Conservation (phyloP, 2,329 filamentous ascomycete species). For the Colletotrichum camelliae region DNA sequence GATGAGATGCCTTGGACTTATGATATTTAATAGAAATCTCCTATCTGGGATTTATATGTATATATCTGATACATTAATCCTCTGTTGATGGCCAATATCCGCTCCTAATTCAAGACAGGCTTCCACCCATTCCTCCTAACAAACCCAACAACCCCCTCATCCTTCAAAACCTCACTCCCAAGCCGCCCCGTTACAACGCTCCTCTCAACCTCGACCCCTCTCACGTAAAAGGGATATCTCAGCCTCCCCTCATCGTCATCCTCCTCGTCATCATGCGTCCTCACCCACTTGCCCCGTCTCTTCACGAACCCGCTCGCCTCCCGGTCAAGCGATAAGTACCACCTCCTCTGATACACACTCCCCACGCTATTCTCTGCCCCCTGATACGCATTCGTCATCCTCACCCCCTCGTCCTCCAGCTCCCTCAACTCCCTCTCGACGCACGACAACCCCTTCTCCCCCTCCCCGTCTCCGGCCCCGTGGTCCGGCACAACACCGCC, state of each 20-base stretch:
- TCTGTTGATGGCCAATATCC: neutral
- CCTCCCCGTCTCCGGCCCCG: constrained; percentile 4
- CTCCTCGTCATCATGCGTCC: neutral
- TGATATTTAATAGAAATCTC: too few relatives aligned
- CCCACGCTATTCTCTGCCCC: constrained; percentile 70
- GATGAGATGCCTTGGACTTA: neutral
- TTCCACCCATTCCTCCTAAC: constrained; percentile 66
- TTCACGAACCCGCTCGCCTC: constrained; percentile 60
- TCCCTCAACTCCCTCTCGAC: constrained; percentile 48
- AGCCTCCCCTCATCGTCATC: constrained; percentile 27
- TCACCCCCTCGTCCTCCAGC: constrained; percentile 58
- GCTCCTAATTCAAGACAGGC: constrained; percentile 42
- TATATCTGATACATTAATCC: too few relatives aligned
- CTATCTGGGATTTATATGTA: neutral
- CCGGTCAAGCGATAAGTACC: constrained; percentile 70
- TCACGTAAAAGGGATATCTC: constrained; percentile 65
- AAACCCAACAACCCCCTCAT: constrained; percentile 65
- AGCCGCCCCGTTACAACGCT: constrained; percentile 70
- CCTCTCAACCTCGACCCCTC: constrained; percentile 64
- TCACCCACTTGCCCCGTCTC: neutral
- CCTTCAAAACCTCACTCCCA: constrained; percentile 62
- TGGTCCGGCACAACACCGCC: constrained; percentile 23
- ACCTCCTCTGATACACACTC: constrained; percentile 70
- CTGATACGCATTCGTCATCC: constrained; percentile 67
- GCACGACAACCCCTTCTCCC: constrained; percentile 32